Percentiles rank a stretch among this genome's conserved stretches.
phyloP scores from a whole-genome alignment of 2,329 filamentous ascomycete genomes.

The Diaporthe destruens region DNA sequence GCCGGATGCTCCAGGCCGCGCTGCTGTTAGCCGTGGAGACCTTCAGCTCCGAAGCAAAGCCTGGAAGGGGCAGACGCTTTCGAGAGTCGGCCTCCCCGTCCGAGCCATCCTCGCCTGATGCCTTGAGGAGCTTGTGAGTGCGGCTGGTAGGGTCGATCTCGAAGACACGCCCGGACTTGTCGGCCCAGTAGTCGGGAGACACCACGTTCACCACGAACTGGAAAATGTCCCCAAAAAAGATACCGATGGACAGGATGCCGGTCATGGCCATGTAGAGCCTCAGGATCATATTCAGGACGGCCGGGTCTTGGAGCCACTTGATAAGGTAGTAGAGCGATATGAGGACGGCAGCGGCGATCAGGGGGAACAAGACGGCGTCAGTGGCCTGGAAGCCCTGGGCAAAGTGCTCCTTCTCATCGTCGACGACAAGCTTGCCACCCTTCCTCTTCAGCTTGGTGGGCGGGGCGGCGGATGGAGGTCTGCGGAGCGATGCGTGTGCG shows the following conservation, averaged over 20 bases:
- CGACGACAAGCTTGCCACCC: conserved; percentile 50
- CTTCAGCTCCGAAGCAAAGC: conserved; percentile 38
- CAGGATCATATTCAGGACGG: conserved; percentile 84
- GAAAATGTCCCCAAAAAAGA: conserved; percentile 79
- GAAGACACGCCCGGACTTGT: conserved; percentile 57
- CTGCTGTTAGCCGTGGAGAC: conserved; percentile 46
- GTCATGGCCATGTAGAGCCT: conserved; percentile 86
- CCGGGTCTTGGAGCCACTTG: conserved; percentile 86
- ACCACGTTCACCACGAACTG: conserved; percentile 74
- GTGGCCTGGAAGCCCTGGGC: conserved; percentile 75
- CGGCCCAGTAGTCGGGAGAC: conserved; percentile 79
- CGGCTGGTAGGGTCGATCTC: conserved; percentile 57
- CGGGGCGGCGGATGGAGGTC: conserved; percentile 82
- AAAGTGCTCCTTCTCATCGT: conserved; percentile 66
- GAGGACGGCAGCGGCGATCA: conserved; percentile 80
- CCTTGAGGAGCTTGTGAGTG: conserved; percentile 53
- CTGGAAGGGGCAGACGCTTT: conserved; percentile 45
- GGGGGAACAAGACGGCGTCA: conserved; percentile 87
- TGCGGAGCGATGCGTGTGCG: conserved; percentile 85
- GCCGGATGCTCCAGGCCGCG: conserved; percentile 64
- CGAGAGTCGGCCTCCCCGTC: conserved; percentile 48
- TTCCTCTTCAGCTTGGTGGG: conserved; percentile 58
- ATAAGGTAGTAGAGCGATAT: conserved; percentile 86
- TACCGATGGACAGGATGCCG: conserved; percentile 81
- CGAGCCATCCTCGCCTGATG: conserved; percentile 42